Evolutionary conservation across 83 land plant genomes (phyloP), one percentile per base, ranked within the genome.

Genomic region (Picea mariana): DNA sequence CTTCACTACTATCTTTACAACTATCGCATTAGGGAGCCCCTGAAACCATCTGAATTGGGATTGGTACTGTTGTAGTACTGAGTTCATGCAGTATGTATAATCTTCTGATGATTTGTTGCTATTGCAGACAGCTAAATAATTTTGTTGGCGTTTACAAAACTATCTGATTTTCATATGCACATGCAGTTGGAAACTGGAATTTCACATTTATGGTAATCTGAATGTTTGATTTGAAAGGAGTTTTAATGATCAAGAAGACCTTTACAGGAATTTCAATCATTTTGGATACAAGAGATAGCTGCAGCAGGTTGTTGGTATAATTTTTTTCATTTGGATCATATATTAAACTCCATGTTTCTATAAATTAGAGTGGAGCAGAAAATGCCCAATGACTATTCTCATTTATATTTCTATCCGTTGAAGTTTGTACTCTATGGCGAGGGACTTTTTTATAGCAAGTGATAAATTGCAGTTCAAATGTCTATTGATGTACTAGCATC

Each of bases 1-100:
- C 88, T 88, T 76, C 90, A 83, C 64, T 88, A 86, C 61, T 88
- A 88, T 49, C 82, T 88, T 44, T 88, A 88, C 85, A 88, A 88
- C 75, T 88, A 88, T 77, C 82, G 81, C 15, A 67, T 86, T 17
- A 71, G 81, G 55, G 82, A 24, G 13, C 82, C 78, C 0, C 79
- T 86, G 24, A 86, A 86, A 42, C 87, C 88, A 21, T 60, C 88
- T 20, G 87, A 86, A 73, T 42, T 86, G 59, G 88, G 87, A 38
- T 67, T 86, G 34, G 88, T 86, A 64, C 79, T 86, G 18, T 82
- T 86, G 15, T 86, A 80, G 84, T 52, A 52, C 58, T 52, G 58
- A 3, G 58, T 52, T 52, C 58, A 52, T 52, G 58, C 58, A 52
- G 58, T 11, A 52, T 71, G 75, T 18, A 9, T 38, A 71, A 67